These are phyloP conservation scores for Eremochloa ophiuroides DNA, from an alignment of 176 grass and related monocot genomes.

Conservation along the genomic window DNA sequence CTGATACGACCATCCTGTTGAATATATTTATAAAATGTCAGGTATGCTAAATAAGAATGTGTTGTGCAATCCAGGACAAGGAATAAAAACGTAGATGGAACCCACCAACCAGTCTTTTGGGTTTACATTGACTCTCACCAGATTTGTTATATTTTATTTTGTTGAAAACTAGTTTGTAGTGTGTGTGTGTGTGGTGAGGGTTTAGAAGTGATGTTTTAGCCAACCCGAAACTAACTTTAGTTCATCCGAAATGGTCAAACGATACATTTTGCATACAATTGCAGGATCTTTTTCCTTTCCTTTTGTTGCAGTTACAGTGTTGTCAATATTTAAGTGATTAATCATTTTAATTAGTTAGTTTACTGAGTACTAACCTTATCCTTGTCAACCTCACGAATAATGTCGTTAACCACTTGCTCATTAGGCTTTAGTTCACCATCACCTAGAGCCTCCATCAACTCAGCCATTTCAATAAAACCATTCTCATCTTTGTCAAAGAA, in stretches of 20 bases:
- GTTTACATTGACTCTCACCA: not conserved
- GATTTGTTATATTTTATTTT: not conserved
- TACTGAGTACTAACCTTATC: conserved; percentile 49
- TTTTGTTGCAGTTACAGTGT: not conserved
- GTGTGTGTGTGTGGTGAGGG: no score
- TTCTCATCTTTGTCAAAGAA: conserved; percentile 83
- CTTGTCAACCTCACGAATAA: conserved; percentile 65
- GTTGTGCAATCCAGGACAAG: not conserved
- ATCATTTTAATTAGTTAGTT: conserved; percentile 18
- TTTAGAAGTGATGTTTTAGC: not conserved
- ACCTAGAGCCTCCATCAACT: conserved; percentile 71
- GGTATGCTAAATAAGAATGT: conserved; percentile 7
- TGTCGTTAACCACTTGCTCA: conserved; percentile 67
- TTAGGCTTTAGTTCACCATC: conserved; percentile 58
- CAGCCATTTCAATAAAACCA: conserved; percentile 75
- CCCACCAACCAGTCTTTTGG: not conserved
- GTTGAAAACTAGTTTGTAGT: not conserved
- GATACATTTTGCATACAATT: not conserved
- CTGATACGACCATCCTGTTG: conserved; percentile 91
- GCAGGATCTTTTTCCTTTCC: not conserved
- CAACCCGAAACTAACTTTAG: not conserved
- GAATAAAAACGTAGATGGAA: not conserved
- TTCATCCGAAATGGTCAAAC: conserved; percentile 1
- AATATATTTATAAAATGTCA: conserved; percentile 37
- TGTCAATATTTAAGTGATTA: not conserved